A percentile compares a stretch with the other conserved stretches of the same genome.
These are phyloP conservation scores for Russula earlei DNA, from an alignment of 768 basidiomycete species.

Conservation along the genomic window DNA sequence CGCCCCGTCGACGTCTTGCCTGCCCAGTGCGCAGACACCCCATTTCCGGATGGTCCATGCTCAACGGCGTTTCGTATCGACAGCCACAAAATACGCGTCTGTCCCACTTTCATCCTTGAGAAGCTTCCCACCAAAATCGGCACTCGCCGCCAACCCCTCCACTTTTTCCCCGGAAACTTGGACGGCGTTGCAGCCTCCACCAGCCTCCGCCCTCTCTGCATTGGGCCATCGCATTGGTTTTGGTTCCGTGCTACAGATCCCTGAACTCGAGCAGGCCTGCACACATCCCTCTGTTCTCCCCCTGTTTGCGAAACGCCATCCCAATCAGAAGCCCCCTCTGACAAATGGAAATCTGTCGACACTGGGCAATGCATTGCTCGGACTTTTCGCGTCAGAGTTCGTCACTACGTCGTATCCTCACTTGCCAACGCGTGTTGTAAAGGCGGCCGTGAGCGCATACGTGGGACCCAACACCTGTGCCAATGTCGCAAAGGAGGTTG, in stretches of 20 bases:
- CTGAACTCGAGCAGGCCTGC: conserved; percentile 60
- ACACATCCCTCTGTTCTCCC: conserved; percentile 65
- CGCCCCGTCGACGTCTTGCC: background rate
- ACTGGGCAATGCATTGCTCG: conserved; percentile 82
- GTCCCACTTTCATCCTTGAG: conserved; percentile 46
- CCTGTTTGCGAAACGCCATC: conserved; percentile 47
- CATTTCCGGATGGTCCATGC: conserved; percentile 44
- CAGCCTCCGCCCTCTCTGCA: conserved; percentile 59
- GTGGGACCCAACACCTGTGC: conserved; percentile 82
- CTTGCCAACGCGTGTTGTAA: conserved; percentile 83
- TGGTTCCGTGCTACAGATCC: conserved; percentile 40
- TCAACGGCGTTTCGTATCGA: conserved; percentile 41
- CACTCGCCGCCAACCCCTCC: conserved; percentile 26
- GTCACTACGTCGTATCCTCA: conserved; percentile 76
- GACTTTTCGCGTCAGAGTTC: conserved; percentile 82
- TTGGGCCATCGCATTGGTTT: conserved; percentile 74
- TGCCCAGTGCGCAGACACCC: background rate
- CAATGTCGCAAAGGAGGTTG: conserved; percentile 78
- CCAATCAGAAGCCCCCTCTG: conserved; percentile 41
- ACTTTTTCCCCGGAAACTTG: conserved; percentile 56
- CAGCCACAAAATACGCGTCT: conserved; percentile 41
- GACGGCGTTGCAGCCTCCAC: conserved; percentile 64
- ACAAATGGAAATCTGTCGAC: conserved; percentile 70
- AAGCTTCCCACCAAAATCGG: conserved; percentile 55
- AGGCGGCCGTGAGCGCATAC: conserved; percentile 86